Conservation (phyloP, 495 filamentous ascomycete genomes). For the Trypethelium eluteriae region DNA sequence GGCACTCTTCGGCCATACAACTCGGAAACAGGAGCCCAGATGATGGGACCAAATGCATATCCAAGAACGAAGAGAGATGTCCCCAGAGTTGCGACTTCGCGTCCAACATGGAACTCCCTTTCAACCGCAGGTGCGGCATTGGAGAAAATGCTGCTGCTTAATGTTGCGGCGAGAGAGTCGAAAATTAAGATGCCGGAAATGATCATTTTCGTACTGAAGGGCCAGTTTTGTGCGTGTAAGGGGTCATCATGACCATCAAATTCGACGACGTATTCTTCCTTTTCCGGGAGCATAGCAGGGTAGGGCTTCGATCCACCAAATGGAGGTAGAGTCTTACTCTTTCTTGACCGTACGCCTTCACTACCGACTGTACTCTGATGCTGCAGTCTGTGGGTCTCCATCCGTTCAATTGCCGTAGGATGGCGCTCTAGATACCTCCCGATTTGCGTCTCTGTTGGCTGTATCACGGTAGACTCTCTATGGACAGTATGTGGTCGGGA, state of each 20-base stretch:
- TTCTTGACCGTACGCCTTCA: background rate
- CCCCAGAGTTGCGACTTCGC: conserved; percentile 29
- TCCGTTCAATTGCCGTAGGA: conserved; percentile 26
- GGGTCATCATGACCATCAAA: conserved; percentile 47
- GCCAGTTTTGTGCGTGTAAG: conserved; percentile 49
- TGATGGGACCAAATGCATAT: conserved; percentile 31
- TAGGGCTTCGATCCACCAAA: conserved; percentile 36
- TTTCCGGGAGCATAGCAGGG: conserved; percentile 38
- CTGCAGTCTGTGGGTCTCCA: conserved; percentile 24
- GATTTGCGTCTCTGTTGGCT: conserved; percentile 2
- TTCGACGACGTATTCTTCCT: conserved; percentile 45
- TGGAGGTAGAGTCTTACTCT: conserved; percentile 19
- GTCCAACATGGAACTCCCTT: conserved; percentile 21
- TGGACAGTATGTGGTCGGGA: background rate
- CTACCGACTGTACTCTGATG: conserved; percentile 24
- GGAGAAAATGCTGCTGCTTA: conserved; percentile 31
- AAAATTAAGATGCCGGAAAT: conserved; percentile 31
- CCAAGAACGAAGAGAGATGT: conserved; percentile 33
- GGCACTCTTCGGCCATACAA: conserved; percentile 31
- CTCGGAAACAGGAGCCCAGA: conserved; percentile 26
- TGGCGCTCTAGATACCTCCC: conserved; percentile 25
- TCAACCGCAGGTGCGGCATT: conserved; percentile 20
- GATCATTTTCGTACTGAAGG: conserved; percentile 37
- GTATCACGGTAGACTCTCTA: background rate
- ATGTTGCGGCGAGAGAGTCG: conserved; percentile 30